Evolutionary conservation across 306 rosid genomes (phyloP).

Genomic region (Pueraria montana): DNA sequence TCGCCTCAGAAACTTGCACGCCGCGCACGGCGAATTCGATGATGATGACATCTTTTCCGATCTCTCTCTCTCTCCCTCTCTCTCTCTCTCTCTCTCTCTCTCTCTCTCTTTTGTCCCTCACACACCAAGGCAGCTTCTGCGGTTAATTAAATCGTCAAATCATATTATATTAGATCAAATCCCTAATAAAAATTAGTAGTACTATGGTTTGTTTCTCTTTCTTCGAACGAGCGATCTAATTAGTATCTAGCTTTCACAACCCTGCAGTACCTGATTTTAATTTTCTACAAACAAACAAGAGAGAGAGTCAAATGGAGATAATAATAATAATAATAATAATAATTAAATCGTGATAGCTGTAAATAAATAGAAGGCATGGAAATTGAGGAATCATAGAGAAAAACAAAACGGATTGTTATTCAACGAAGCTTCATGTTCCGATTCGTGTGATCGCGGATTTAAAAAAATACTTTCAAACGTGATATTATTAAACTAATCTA

Average conservation of each 20-base stretch:
- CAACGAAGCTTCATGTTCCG: constrained; percentile 56
- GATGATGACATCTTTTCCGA: constrained; percentile 55
- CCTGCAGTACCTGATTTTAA: constrained; percentile 30
- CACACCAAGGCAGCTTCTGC: constrained; percentile 39
- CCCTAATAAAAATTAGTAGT: constrained; percentile 1
- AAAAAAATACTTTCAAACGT: constrained; percentile 1
- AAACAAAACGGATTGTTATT: constrained; percentile 47
- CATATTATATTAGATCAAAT: constrained; percentile 27
- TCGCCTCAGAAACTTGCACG: constrained; percentile 81
- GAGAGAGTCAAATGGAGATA: constrained; percentile 38
- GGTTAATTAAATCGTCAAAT: constrained; percentile 44
- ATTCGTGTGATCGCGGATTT: constrained; percentile 50
- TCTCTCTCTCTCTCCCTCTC: constrained; percentile 33
- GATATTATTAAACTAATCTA: constrained; percentile 47
- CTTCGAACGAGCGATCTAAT: constrained; percentile 44
- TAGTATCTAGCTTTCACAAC: constrained; percentile 20
- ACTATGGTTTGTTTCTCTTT: constrained; percentile 36
- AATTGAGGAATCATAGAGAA: constrained; percentile 47
- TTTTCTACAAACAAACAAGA: constrained; percentile 41
- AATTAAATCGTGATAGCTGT: constrained; percentile 1
- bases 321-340: neutral
- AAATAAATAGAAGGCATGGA: constrained; percentile 53
- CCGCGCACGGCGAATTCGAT: constrained; percentile 91
- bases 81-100: neutral
- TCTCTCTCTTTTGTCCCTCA: constrained; percentile 2